phyloP scores from a whole-genome alignment of 768 basidiomycete genomes.

The Termitomyces sp. region DNA sequence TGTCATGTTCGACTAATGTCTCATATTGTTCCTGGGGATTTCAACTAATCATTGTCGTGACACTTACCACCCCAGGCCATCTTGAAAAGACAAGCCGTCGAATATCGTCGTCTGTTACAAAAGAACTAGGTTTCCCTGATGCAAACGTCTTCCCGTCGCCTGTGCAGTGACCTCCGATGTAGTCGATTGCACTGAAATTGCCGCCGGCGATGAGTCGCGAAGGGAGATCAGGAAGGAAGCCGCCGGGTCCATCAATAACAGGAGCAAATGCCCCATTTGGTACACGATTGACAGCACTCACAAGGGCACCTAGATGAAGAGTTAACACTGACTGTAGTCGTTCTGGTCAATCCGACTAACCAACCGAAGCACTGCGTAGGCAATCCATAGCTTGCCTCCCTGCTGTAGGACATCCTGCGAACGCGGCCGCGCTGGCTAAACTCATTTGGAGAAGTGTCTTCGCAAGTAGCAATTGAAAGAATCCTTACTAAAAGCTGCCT shows the following conservation, averaged over 20 bases:
- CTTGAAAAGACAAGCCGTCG: slow-evolving; percentile 25
- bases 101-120: slow-evolving; percentile 35
- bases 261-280: slow-evolving; percentile 24
- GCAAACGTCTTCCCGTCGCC: slow-evolving; percentile 38
- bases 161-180: slow-evolving; percentile 35
- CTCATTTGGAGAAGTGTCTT: not conserved
- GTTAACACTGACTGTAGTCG: not conserved
- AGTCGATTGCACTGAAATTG: slow-evolving; percentile 26
- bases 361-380: not conserved
- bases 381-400: not conserved
- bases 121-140: slow-evolving; percentile 27
- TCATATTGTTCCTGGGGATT: not conserved
- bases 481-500: slow-evolving; percentile 28
- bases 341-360: not conserved
- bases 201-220: slow-evolving; percentile 27
- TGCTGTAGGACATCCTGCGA: not conserved
- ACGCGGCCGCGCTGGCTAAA: not conserved
- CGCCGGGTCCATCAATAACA: slow-evolving; percentile 22
- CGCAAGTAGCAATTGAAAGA: not conserved
- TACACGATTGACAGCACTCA: slow-evolving; percentile 31
- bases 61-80: slow-evolving; percentile 30
- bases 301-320: slow-evolving; percentile 24
- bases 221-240: slow-evolving; percentile 29
- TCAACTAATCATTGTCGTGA: slow-evolving; percentile 17
- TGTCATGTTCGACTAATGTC: not conserved